phyloP scores from a whole-genome alignment of 2,329 filamentous ascomycete species.

The Teratosphaeria zuluensis region DNA sequence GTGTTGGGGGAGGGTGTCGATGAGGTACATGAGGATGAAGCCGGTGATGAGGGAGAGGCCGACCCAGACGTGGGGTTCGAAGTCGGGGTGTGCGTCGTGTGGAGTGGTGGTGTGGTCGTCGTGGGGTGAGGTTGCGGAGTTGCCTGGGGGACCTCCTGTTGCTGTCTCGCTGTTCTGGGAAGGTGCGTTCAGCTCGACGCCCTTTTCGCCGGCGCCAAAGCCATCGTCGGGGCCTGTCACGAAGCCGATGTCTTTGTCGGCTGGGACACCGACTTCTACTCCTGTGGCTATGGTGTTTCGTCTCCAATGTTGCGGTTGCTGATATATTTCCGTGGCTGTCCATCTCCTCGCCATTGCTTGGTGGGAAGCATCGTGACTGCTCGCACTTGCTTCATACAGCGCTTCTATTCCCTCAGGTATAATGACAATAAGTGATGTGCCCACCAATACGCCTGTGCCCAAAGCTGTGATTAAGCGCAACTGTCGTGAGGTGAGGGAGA shows the following conservation, averaged over 20 bases:
- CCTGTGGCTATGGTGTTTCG: neutral
- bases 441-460: conserved; percentile 87
- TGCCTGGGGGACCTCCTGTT: neutral
- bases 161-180: neutral
- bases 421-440: conserved; percentile 91
- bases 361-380: conserved; percentile 10
- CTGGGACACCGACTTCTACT: neutral
- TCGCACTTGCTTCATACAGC: conserved; percentile 48
- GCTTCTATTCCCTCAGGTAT: conserved; percentile 95
- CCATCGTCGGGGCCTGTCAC: conserved; percentile 24
- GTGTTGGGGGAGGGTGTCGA: conserved; percentile 75
- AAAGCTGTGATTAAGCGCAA: conserved; percentile 83
- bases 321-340: neutral
- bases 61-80: conserved; percentile 64
- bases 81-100: neutral
- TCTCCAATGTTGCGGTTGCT: neutral
- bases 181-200: conserved; percentile 5
- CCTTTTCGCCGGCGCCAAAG: conserved; percentile 9
- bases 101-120: neutral
- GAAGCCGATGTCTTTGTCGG: conserved; percentile 3
- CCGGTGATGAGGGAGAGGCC: conserved; percentile 78
- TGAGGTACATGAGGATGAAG: conserved; percentile 93
- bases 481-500: conserved; percentile 77
- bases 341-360: neutral
- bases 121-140: neutral